phyloP scores from a whole-genome alignment of 2,329 filamentous ascomycete species.

The Pseudogymnoascus sp. region DNA sequence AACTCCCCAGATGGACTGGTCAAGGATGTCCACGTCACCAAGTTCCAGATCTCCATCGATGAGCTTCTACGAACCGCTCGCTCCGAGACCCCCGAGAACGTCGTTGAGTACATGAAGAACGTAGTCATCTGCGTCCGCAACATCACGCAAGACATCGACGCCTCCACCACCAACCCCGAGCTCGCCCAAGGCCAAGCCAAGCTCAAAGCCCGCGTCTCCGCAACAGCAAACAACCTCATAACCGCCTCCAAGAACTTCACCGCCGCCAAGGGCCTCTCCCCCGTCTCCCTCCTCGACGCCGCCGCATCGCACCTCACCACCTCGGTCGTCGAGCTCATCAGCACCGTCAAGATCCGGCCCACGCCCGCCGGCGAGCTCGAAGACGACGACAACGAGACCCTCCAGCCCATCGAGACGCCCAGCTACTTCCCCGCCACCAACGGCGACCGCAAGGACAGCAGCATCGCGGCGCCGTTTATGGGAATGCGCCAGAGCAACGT shows the following conservation, averaged over 20 bases:
- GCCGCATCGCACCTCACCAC: constrained; percentile 84
- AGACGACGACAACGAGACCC: constrained; percentile 62
- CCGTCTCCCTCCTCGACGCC: constrained; percentile 87
- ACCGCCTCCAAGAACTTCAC: constrained; percentile 91
- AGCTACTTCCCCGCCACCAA: constrained; percentile 59
- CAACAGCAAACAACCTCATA: constrained; percentile 90
- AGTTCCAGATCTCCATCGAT: constrained; percentile 90
- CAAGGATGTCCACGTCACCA: constrained; percentile 86
- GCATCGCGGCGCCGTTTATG: constrained; percentile 47
- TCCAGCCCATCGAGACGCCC: constrained; percentile 58
- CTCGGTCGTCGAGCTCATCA: constrained; percentile 77
- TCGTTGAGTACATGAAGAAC: constrained; percentile 78
- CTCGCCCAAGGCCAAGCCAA: constrained; percentile 53
- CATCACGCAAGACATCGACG: constrained; percentile 74
- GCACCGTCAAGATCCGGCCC: constrained; percentile 71
- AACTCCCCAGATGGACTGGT: constrained; percentile 67
- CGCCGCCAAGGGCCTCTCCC: constrained; percentile 72
- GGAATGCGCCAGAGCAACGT: constrained; percentile 55
- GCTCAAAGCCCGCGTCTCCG: constrained; percentile 76
- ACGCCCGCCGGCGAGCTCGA: constrained; percentile 71
- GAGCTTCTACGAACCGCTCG: constrained; percentile 76
- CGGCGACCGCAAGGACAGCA: constrained; percentile 23
- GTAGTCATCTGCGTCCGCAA: constrained; percentile 75
- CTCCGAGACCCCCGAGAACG: constrained; percentile 60
- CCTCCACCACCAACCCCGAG: constrained; percentile 43